Evolutionary conservation across 495 filamentous ascomycete genomes (phyloP).

Genomic region (Annulohypoxylon stygium): DNA sequence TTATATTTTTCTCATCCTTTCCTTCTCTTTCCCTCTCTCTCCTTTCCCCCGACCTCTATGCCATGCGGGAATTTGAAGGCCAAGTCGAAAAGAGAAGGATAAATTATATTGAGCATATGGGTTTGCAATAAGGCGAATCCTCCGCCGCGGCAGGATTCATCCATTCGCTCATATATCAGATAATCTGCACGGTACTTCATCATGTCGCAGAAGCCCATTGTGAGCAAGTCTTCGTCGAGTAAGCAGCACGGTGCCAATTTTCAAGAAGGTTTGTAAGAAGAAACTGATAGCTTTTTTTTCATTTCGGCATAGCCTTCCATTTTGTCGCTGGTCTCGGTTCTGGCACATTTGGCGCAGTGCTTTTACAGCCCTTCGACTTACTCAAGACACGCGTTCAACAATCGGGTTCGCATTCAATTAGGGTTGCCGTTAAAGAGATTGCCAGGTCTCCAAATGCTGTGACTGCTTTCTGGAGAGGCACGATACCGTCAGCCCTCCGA

Average conservation of each 20-base stretch:
- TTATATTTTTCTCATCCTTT: no score
- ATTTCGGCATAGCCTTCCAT: constrained; percentile 70
- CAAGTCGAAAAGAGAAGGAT: constrained; percentile 30
- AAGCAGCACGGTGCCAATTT: constrained; percentile 26
- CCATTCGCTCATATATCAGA: constrained; percentile 5
- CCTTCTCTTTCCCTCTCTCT: background rate
- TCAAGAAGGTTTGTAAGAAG: background rate
- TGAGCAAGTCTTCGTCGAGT: constrained; percentile 48
- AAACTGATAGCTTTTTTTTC: constrained; percentile 20
- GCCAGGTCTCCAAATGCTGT: constrained; percentile 67
- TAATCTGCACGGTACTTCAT: background rate
- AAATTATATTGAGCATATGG: constrained; percentile 31
- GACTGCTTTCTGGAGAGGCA: constrained; percentile 91
- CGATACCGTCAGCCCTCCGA: constrained; percentile 88
- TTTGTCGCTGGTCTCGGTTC: constrained; percentile 90
- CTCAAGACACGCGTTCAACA: constrained; percentile 97
- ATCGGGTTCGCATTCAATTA: constrained; percentile 72
- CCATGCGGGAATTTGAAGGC: constrained; percentile 24
- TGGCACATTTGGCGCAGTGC: constrained; percentile 85
- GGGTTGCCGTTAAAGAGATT: constrained; percentile 78
- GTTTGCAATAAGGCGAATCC: constrained; percentile 32
- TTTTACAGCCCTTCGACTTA: constrained; percentile 95
- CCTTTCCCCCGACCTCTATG: background rate
- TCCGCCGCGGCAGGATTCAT: constrained; percentile 37
- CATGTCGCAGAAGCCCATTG: constrained; percentile 46